Evolutionary conservation across 495 filamentous ascomycete species (phyloP).

Genomic region (Hypoxylon cercidicola): DNA sequence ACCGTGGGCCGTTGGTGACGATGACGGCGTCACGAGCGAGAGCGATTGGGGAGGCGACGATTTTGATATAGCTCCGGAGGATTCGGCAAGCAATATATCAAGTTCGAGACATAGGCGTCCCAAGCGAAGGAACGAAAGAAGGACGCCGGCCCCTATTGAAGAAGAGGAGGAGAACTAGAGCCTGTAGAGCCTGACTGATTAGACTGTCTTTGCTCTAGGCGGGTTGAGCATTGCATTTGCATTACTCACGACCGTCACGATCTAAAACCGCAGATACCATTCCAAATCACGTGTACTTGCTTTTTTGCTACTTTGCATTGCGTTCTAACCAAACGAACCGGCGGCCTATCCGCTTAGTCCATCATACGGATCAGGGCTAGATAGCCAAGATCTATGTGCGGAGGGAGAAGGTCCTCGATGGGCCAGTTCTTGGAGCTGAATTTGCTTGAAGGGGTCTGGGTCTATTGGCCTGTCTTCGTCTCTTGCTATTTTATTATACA

Average conservation of each 20-base stretch:
- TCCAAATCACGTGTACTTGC: constrained; percentile 11
- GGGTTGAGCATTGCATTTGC: constrained; percentile 19
- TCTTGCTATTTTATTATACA: constrained; percentile 21
- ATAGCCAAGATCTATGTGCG: neutral
- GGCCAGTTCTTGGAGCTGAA: constrained; percentile 19
- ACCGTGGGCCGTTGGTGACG: constrained; percentile 53
- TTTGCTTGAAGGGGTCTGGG: constrained; percentile 4
- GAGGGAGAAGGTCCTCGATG: constrained; percentile 12
- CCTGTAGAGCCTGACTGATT: neutral
- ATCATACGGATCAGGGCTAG: constrained; percentile 2
- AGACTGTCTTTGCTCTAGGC: constrained; percentile 5
- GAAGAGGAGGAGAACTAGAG: constrained; percentile 73
- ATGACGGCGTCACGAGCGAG: constrained; percentile 62
- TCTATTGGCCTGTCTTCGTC: constrained; percentile 10
- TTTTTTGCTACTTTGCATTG: constrained; percentile 19
- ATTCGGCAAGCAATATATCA: constrained; percentile 87
- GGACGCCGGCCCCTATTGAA: constrained; percentile 85
- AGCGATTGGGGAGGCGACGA: constrained; percentile 75
- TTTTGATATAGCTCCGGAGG: constrained; percentile 78
- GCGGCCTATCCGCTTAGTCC: neutral
- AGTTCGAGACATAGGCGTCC: constrained; percentile 75
- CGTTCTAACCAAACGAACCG: constrained; percentile 8
- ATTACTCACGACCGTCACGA: constrained; percentile 33
- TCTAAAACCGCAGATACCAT: constrained; percentile 33
- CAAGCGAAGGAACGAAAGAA: constrained; percentile 75